phyloP scores from a whole-genome alignment of 768 basidiomycete species.

The Pisolithus microcarpus region DNA sequence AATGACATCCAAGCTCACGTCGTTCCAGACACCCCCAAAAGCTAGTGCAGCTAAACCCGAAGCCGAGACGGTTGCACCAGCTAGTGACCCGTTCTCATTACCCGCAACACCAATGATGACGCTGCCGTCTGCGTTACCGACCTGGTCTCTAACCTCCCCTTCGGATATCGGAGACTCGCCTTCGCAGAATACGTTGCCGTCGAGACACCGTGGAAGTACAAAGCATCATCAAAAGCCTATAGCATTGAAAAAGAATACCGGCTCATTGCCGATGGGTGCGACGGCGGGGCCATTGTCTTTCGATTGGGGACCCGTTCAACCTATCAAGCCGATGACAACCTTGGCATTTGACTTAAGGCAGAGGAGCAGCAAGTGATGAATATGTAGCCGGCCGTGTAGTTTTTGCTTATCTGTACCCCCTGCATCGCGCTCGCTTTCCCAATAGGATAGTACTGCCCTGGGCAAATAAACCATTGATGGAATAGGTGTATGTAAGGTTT shows the following conservation, averaged over 20 bases:
- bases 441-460: too few relatives aligned
- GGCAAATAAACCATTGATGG: too few relatives aligned
- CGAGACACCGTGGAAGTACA: slow-evolving; percentile 16
- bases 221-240: slow-evolving; percentile 34
- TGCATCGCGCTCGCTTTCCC: too few relatives aligned
- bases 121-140: slow-evolving; percentile 18
- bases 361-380: background rate
- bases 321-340: slow-evolving; percentile 11
- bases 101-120: slow-evolving; percentile 16
- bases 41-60: slow-evolving; percentile 7
- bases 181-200: slow-evolving; percentile 11
- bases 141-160: slow-evolving; percentile 18
- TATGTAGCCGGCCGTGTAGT: too few relatives aligned
- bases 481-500: too few relatives aligned
- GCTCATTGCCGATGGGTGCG: background rate
- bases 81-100: background rate
- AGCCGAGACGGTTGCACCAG: background rate
- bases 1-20: slow-evolving; percentile 11
- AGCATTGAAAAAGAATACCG: slow-evolving; percentile 20
- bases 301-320: slow-evolving; percentile 20
- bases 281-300: slow-evolving; percentile 6
- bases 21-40: slow-evolving; percentile 26
- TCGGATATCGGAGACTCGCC: slow-evolving; percentile 11
- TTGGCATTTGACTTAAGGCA: background rate
- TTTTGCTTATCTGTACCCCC: too few relatives aligned